These are phyloP conservation scores for Hirschioporus abietinus DNA, from an alignment of 768 basidiomycete species.

Conservation along the genomic window DNA sequence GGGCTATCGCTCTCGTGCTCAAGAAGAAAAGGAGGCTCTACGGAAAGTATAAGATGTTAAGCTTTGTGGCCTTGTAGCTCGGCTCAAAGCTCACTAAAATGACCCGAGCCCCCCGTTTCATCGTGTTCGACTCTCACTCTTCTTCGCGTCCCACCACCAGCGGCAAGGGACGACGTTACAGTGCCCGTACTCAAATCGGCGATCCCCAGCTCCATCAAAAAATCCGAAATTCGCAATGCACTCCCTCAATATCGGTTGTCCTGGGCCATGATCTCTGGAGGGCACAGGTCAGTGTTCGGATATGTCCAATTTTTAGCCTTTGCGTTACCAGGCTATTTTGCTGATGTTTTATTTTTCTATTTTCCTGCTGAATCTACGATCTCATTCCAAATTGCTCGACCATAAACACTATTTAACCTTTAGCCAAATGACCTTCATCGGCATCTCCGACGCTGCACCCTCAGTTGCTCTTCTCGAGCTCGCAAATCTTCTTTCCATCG, in stretches of 20 bases:
- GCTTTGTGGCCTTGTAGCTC: background rate
- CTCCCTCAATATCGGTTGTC: background rate
- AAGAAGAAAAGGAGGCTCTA: background rate
- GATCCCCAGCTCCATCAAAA: background rate
- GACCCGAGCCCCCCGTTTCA: constrained; percentile 18
- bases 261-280: background rate
- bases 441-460: background rate
- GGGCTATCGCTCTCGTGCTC: background rate
- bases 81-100: background rate
- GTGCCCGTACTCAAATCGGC: background rate
- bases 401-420: constrained; percentile 1
- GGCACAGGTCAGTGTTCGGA: background rate
- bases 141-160: constrained; percentile 49
- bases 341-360: background rate
- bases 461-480: background rate
- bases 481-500: background rate
- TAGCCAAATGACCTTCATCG: background rate
- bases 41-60: background rate
- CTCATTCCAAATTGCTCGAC: background rate
- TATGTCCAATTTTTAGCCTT: background rate
- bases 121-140: constrained; percentile 68
- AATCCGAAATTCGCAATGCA: background rate
- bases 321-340: background rate
- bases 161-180: constrained; percentile 13
- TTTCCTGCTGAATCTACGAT: background rate